Evolutionary conservation across 352 stramenopile species (phyloP), one percentile per base, ranked within the genome.

Genomic region (Pythium utonaiense): DNA sequence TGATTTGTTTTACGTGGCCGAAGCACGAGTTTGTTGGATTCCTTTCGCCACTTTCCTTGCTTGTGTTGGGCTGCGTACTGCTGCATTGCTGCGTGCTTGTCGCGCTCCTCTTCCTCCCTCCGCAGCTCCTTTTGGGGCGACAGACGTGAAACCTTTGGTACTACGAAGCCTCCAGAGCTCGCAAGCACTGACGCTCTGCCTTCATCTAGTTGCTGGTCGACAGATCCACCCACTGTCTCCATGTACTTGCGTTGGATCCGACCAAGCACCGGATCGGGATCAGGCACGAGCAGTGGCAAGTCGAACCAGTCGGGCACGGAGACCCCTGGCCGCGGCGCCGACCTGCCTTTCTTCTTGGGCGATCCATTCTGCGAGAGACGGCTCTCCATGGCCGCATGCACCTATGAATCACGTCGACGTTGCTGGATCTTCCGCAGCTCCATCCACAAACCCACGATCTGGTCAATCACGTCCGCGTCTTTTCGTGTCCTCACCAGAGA

Each of bases 231-330:
- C 24, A 61, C 17, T 6, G 51, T 60, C 47, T 66, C 57, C 17
- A 71, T 54, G 34, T 57, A 62, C 34, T 53, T 67, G 41, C 70
- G 70, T 54, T 86, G 80, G 25, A 88, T 73, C 24, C 67, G 70
- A 1, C 64, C 71, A 3, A 67, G 66, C 1, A 80, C 67, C 3
- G 67, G 47, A 51, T 88, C 64, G 3, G 52, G 6, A 44, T 84
- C 75, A 0, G 79, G 74, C 24, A 88, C 52, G 31, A 88, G 52
- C 59, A 91, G 57, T 3, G 81, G 77, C 27, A 91, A 67, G 38
- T 91, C 78, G 64, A 87, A 88, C 78, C 77, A 89, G 40, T 64
- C 75, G 14, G 81, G 79, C 24, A 72, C 63, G 13, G 58, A 25
- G 45, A 67, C 60, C 21, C 53, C 45, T 4, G 47, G 24, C 2